Percentiles rank a stretch among this genome's conserved stretches.
Conservation (phyloP, 1,139 yeast genomes). For the Blastobotrys arbuscula region DNA sequence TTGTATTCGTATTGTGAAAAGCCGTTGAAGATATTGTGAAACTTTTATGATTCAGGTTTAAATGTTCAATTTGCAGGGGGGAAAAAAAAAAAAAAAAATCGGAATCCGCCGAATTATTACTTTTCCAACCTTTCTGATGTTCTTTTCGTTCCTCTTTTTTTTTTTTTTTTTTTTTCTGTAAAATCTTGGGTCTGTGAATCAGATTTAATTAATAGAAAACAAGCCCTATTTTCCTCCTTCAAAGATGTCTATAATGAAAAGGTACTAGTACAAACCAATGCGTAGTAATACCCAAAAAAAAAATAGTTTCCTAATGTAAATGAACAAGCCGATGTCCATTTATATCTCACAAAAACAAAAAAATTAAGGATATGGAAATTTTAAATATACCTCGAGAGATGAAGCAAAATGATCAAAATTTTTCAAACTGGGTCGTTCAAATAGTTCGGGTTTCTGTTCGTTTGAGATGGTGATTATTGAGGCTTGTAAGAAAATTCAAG, state of each 20-base stretch:
- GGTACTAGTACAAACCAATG: neutral
- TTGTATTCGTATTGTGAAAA: neutral
- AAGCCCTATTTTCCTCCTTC: too few species aligned
- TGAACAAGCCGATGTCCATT: neutral
- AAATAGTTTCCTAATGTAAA: neutral
- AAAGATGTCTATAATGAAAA: too few species aligned
- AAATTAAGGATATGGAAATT: too few species aligned
- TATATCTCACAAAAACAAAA: neutral
- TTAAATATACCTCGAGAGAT: too few species aligned
- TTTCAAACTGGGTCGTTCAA: too few species aligned
- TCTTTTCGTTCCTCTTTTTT: neutral
- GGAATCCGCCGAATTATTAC: neutral
- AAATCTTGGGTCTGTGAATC: neutral
- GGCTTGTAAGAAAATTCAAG: too few species aligned
- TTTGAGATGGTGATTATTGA: too few species aligned
- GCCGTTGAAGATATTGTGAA: conserved; percentile 2
- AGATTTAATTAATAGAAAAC: neutral
- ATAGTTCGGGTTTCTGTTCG: too few species aligned
- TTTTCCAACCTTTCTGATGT: neutral
- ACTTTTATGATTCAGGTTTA: neutral
- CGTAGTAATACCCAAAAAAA: neutral
- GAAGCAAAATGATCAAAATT: too few species aligned
- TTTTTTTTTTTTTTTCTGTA: neutral
- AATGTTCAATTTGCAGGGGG: neutral
- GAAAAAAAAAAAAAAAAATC: neutral